These are phyloP conservation scores for Mycena leptocephala DNA, from an alignment of 768 basidiomycete species.

Conservation along the genomic window DNA sequence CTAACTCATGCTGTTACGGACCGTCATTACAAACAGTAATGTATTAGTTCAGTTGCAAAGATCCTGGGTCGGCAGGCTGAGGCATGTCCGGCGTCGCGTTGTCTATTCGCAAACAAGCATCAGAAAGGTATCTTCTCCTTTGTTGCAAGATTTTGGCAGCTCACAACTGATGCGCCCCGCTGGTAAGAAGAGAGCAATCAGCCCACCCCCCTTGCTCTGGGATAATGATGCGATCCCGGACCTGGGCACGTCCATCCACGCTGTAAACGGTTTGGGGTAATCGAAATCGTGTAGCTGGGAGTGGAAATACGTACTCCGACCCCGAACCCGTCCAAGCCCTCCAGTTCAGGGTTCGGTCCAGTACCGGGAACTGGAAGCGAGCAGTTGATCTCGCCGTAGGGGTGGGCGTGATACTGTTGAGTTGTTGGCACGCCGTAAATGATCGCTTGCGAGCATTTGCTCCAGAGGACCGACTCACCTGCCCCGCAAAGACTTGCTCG, in stretches of 20 bases:
- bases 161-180: constrained; percentile 1
- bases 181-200: not conserved
- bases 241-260: not conserved
- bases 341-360: not conserved
- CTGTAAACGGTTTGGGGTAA: not conserved
- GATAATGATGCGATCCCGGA: constrained; percentile 7
- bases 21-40: too few relatives aligned
- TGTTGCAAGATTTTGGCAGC: not conserved
- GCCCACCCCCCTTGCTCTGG: not conserved
- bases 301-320: not conserved
- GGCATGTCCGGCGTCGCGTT: not conserved
- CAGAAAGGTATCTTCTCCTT: not conserved
- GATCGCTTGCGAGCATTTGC: too few relatives aligned
- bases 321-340: not conserved
- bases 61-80: not conserved
- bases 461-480: not conserved
- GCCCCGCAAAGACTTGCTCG: not conserved
- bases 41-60: not conserved
- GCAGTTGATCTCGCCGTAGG: not conserved
- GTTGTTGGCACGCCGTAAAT: not conserved
- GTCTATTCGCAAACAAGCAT: not conserved
- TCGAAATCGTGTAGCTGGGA: not conserved
- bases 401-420: constrained; percentile 3
- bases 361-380: not conserved
- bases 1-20: too few relatives aligned